These are phyloP conservation scores for Fusarium lyarnte DNA, from an alignment of 2,329 filamentous ascomycete genomes.

Conservation along the genomic window DNA sequence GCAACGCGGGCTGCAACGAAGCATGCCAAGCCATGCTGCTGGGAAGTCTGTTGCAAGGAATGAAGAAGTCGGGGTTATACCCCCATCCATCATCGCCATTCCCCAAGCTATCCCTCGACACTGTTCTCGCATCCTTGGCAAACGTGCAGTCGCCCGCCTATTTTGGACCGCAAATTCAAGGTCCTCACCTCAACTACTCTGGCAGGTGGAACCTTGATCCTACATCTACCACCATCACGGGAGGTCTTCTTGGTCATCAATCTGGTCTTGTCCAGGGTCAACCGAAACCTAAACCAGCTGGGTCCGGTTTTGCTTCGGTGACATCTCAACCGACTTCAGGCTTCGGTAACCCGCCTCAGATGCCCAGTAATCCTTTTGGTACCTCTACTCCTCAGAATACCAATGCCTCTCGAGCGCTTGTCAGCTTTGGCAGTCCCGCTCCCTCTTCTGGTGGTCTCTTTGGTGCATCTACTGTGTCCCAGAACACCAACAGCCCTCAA, in stretches of 20 bases:
- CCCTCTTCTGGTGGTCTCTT: background rate
- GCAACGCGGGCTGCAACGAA: background rate
- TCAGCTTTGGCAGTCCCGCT: background rate
- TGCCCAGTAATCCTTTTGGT: background rate
- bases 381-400: background rate
- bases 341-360: fast-evolving
- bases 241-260: background rate
- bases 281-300: background rate
- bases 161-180: background rate
- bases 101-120: background rate
- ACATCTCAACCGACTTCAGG: background rate
- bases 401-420: fast-evolving
- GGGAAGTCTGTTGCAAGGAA: fast-evolving
- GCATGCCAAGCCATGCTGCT: background rate
- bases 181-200: fast-evolving
- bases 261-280: background rate
- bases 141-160: background rate
- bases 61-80: fast-evolving
- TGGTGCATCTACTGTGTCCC: background rate
- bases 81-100: background rate
- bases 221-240: background rate
- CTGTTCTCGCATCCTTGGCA: fast-evolving
- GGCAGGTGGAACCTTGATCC: background rate
- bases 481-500: background rate
- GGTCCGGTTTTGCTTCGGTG: background rate